phyloP scores from a whole-genome alignment of 208 protist species.

The Zelonia costaricensis region DNA sequence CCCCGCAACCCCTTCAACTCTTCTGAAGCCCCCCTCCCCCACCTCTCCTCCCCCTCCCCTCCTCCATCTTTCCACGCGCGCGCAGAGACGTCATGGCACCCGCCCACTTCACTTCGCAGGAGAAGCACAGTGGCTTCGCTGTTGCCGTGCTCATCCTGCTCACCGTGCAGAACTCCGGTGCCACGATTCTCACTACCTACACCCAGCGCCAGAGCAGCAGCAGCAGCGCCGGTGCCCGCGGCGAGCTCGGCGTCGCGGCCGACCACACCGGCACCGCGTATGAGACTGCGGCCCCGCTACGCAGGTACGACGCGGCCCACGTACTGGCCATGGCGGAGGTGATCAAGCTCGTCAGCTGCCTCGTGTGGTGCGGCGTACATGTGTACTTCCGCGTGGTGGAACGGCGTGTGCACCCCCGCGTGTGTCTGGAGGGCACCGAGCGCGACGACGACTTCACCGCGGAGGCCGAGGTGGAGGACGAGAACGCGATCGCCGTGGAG shows the following conservation, averaged over 20 bases:
- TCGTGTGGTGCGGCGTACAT: constrained; percentile 5
- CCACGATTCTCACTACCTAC: no score
- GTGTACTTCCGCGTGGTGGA: not conserved
- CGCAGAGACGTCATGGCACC: no score
- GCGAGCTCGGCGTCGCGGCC: not conserved
- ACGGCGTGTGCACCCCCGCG: not conserved
- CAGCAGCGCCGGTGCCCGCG: not conserved
- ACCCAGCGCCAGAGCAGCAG: no score
- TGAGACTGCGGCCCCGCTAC: not conserved
- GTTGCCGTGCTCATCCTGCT: no score
- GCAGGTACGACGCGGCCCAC: not conserved
- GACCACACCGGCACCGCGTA: not conserved
- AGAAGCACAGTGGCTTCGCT: no score
- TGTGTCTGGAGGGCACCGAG: not conserved
- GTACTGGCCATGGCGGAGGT: constrained; percentile 5
- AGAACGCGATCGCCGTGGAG: not conserved
- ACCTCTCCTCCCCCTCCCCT: no score
- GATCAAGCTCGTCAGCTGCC: constrained; percentile 1
- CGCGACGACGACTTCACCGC: not conserved
- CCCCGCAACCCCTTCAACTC: no score
- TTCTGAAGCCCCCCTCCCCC: no score
- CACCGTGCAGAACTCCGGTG: no score
- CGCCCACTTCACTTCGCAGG: no score
- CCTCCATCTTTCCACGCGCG: no score
- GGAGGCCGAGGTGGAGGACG: not conserved